Evolutionary conservation across 1,284 basidiomycete genomes (phyloP).

Genomic region (Dichomitus squalens): DNA sequence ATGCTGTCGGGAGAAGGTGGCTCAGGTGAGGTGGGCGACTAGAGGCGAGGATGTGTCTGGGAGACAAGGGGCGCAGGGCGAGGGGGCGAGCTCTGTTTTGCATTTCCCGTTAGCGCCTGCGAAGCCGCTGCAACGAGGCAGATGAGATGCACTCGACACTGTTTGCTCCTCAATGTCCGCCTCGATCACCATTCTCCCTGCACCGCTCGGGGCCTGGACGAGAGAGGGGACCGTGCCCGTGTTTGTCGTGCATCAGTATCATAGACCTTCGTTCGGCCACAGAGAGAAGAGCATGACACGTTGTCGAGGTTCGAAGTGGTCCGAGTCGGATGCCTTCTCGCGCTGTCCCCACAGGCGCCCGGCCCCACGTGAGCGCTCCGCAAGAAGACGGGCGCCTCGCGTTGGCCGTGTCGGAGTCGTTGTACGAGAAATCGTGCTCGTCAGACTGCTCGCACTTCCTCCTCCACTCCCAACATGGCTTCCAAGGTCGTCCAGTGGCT

Average conservation of each 20-base stretch:
- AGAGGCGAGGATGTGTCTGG: constrained; percentile 1
- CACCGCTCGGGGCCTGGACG: not conserved
- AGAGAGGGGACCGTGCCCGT: not conserved
- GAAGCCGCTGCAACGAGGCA: constrained; percentile 26
- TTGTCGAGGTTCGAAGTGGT: not conserved
- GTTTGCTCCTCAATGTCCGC: not conserved
- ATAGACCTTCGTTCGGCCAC: not conserved
- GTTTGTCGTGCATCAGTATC: not conserved
- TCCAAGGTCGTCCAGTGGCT: constrained; percentile 85
- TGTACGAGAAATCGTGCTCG: constrained; percentile 15
- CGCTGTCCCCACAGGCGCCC: not conserved
- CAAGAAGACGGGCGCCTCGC: not conserved
- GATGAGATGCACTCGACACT: not conserved
- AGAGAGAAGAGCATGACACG: not conserved
- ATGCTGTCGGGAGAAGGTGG: not conserved
- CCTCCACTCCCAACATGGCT: constrained; percentile 52
- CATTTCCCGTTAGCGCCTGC: constrained; percentile 14
- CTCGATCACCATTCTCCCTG: not conserved
- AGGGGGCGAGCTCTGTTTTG: constrained; percentile 1
- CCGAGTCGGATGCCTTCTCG: not conserved
- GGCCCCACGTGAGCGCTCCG: not conserved
- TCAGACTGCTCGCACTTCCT: constrained; percentile 17
- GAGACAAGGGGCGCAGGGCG: not conserved
- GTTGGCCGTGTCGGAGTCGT: not conserved
- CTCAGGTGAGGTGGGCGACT: constrained; percentile 6